Base-by-base conservation (phyloP, 1,284 basidiomycete species). In the Ceratobasidium theobromae region DNA sequence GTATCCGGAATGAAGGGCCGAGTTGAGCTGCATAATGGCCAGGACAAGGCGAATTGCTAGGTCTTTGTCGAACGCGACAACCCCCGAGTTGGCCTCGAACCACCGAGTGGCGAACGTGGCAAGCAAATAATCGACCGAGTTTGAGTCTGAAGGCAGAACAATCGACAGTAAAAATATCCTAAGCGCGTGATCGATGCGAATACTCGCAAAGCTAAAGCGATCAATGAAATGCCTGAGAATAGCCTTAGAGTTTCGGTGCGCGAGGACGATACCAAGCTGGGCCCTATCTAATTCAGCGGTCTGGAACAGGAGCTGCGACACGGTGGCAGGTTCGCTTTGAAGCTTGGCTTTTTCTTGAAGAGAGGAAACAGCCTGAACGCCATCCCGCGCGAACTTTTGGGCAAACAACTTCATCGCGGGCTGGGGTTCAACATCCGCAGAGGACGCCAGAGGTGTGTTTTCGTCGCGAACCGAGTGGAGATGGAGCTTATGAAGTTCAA, bases 121-220 rank as follows among this genome's bases (percentile, higher is more conserved):
- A 28, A 86, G 76, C 23, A 85, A 71, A 25, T 76, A 74, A 74
- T 98, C 94, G 40, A 92, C 81, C 1, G 92, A 79, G 68, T 84
- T 82, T 35, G 75, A 71, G 48, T 85, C 84, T 25, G 79, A 74
- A 14, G 92, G 86, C 38, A 93, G 76, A 72, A 89, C 82, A 60
- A 98, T 75, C 23, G 93, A 86, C 72, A 94, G 84, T 65, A 98
- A 77, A 78, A 98, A 94, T 53, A 89, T 84, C 41, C 97, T 86
- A 65, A 99, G 79, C 3, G 95, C 93, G 67, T 88, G 87, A 77
- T 98, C 95, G 70, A 98, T 86, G 68, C 91, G 82, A 46, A 97
- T 79, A 1, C 90, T 88, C 0, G 82, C 78, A 73, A 97, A 91
- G 16, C 90, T 86, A 77, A 98, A 97, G 66, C 84, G 85, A 72